A percentile compares a stretch with the other conserved stretches of the same genome.
These are phyloP conservation scores for Gossypium aridum DNA, from an alignment of 441 rosid species.

Conservation along the genomic window DNA sequence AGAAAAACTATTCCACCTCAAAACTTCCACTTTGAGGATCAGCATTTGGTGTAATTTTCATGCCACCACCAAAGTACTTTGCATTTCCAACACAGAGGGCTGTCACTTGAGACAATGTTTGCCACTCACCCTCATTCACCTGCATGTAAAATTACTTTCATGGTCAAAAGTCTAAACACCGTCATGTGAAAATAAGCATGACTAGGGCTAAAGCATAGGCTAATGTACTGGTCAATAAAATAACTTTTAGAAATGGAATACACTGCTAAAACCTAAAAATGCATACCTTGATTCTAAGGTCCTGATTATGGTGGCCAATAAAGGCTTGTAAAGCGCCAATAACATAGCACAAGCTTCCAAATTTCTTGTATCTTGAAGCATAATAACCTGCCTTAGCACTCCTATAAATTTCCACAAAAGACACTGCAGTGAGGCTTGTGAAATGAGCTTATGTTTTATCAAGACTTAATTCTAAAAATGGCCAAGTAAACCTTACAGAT, in stretches of 20 bases:
- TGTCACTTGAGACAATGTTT: slow-evolving; percentile 63
- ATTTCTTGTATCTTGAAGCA: slow-evolving; percentile 86
- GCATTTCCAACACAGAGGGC: slow-evolving; percentile 92
- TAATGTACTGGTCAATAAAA: background rate
- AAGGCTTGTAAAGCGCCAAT: slow-evolving; percentile 90
- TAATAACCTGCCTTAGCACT: slow-evolving; percentile 96
- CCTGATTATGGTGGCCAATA: slow-evolving; percentile 69
- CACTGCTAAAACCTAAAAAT: background rate
- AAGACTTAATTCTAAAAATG: slow-evolving; percentile 8
- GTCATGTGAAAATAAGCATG: background rate
- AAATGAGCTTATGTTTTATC: slow-evolving; percentile 17
- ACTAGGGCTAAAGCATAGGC: background rate
- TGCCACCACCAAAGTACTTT: slow-evolving; percentile 95
- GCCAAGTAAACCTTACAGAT: slow-evolving; percentile 60
- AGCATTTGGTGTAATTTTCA: slow-evolving; percentile 94
- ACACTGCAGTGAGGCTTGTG: slow-evolving; percentile 14
- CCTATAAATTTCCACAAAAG: slow-evolving; percentile 40
- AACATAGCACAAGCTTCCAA: slow-evolving; percentile 78
- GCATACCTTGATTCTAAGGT: slow-evolving; percentile 74
- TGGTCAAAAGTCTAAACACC: background rate
- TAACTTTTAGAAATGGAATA: background rate
- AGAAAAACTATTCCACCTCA: slow-evolving; percentile 43
- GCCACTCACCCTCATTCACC: slow-evolving; percentile 76
- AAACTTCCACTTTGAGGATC: slow-evolving; percentile 68
- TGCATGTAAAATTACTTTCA: slow-evolving; percentile 12